Base-by-base conservation (phyloP, 768 basidiomycete genomes). In the Boletales sp. region DNA sequence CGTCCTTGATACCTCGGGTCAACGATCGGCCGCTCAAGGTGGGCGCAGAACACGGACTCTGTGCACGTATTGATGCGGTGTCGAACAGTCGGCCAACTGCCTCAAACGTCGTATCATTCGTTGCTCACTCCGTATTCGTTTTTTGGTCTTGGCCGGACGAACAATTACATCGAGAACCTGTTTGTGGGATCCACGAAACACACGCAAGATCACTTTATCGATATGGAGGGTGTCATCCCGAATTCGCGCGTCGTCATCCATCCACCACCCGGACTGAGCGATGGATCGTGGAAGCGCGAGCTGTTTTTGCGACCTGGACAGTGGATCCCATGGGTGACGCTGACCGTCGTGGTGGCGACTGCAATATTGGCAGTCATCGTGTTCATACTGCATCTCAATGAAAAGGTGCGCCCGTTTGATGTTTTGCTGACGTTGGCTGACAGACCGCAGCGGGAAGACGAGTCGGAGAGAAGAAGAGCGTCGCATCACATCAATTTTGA, bases 401-500 rank as follows among this genome's bases (percentile, higher is more conserved):
- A 99, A 67, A 95, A 95, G 85, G 92, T 90, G 50, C 11, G 84
- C 64, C 19, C 36, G 24, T 12, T 12, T 47, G 6, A 14, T 32
- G 39, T 38, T 32, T 37, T 44, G 30, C 38, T 57, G 27, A 42
- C 35, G 48, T 37, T 42, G 37, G 37, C 54, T 21, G 37, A 43
- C 32, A 43, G 17, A 29, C 4, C 55, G 19, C 65, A 95, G 93
- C 78, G 91, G 53, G 94, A 97, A 64, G 95, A 98, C 65, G 95
- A 99, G 70, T 65, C 87, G 60, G 95, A 99, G 67, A 69, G 94
- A 51, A 78, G 91, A 60, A 78, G 87, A 58, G 82, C 84, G 29
- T 86, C 94, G n/a, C 93, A 97, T 69, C 87, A 92, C 61, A 95
- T 99, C 68, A 99, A 99, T 58, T 97, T 99, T 61, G 93, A 94